phyloP scores from a whole-genome alignment of 495 filamentous ascomycete species.

The Penicillium diatomitis region DNA sequence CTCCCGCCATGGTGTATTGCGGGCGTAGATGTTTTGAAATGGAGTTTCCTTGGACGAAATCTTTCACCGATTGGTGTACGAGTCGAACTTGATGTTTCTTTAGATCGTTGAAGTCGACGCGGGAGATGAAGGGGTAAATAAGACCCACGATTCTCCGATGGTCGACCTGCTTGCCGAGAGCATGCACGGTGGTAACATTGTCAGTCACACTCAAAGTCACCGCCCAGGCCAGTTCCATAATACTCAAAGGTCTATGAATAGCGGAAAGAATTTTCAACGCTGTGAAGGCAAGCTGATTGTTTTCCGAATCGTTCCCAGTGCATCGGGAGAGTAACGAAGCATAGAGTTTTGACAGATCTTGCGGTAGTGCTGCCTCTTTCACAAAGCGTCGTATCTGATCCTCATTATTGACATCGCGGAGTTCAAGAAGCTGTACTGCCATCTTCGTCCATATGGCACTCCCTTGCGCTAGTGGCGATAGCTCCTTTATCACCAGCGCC shows the following conservation, averaged over 20 bases:
- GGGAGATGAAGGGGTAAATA: slow-evolving; percentile 20
- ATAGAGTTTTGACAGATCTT: neutral
- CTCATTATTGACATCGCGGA: no score
- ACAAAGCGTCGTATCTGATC: neutral
- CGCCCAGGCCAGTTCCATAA: slow-evolving; percentile 18
- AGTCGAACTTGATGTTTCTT: slow-evolving; percentile 17
- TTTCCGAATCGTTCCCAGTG: neutral
- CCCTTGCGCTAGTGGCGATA: neutral
- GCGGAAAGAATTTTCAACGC: slow-evolving; percentile 14
- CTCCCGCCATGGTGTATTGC: no score
- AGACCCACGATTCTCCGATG: slow-evolving; percentile 17
- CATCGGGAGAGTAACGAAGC: neutral
- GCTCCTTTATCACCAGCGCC: neutral
- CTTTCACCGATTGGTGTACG: slow-evolving; percentile 19
- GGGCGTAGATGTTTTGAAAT: no score
- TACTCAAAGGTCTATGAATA: slow-evolving; percentile 16
- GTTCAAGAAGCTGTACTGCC: neutral
- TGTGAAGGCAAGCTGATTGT: slow-evolving; percentile 1
- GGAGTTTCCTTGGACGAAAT: no score
- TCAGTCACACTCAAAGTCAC: slow-evolving; percentile 6
- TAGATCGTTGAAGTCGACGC: slow-evolving; percentile 11
- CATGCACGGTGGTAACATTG: slow-evolving; percentile 5
- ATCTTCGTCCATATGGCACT: slow-evolving; percentile 1
- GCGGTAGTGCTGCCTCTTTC: neutral
- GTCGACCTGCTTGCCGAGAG: slow-evolving; percentile 14